phyloP scores from a whole-genome alignment of 495 filamentous ascomycete genomes.

The Penicillium silybi region DNA sequence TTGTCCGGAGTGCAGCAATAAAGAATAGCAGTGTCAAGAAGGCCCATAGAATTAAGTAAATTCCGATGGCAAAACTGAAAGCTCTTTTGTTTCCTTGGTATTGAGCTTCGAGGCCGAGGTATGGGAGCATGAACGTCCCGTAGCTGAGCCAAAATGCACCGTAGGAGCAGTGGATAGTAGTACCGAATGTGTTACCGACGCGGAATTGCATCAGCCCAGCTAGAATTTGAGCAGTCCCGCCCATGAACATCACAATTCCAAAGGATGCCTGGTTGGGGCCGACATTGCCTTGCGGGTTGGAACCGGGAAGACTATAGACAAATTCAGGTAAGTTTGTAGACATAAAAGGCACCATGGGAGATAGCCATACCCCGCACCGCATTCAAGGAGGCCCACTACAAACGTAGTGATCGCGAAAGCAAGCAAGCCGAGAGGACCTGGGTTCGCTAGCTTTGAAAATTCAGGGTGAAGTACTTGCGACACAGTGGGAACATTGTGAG shows the following conservation, averaged over 20 bases:
- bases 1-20: slow-evolving; percentile 72
- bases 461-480: neutral
- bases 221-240: slow-evolving; percentile 10
- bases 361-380: neutral
- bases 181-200: slow-evolving; percentile 15
- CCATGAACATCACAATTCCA: slow-evolving; percentile 11
- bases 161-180: slow-evolving; percentile 12
- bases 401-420: neutral
- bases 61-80: slow-evolving; percentile 10
- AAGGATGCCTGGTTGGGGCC: slow-evolving; percentile 10
- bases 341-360: neutral
- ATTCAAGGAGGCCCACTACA: neutral
- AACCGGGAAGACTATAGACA: neutral
- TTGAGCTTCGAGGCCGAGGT: slow-evolving; percentile 7
- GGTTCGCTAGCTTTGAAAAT: neutral
- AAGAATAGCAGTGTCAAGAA: slow-evolving; percentile 12
- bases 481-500: too few species aligned
- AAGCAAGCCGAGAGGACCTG: neutral
- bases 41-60: slow-evolving; percentile 15
- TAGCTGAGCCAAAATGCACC: slow-evolving; percentile 17
- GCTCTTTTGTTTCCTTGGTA: slow-evolving; percentile 9
- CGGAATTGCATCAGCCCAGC: slow-evolving; percentile 13
- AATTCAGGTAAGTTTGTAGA: neutral
- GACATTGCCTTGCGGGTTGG: neutral
- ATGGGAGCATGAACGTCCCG: slow-evolving; percentile 9